Base-by-base conservation (phyloP, 2,329 filamentous ascomycete genomes). In the Aspergillus tubingensis region DNA sequence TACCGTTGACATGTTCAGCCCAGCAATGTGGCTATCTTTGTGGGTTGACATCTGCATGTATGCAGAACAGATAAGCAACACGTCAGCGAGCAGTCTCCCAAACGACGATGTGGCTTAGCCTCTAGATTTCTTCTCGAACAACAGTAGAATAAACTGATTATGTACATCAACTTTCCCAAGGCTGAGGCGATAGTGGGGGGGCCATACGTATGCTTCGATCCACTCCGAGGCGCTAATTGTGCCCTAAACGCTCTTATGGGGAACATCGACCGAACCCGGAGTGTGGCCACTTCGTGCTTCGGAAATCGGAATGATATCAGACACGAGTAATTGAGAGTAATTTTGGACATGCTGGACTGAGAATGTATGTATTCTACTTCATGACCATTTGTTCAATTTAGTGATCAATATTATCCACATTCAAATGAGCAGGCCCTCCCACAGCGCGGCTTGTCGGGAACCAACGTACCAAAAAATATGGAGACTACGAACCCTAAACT, bases 161-260 rank as follows among this genome's bases (percentile, higher is more conserved):
- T 47, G 17, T 13, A 36, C 32, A 47, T 44, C 17, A 23, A 47
- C 10, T 11, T 30, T 21, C 53, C 39, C 43, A 55, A 55, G 39
- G 39, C 51, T 47, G 52, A 55, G 27, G 32, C 17, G 25, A 21
- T 3, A 6, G 39, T 44, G 53, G 53, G 53, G 27, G 27, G 8
- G 19, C n/a, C n/a, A 44, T 55, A 55, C 53, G 53, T 55, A 55
- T 47, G 53, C 53, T 17, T 47, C 6, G 41, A 47, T 55, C 53
- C 53, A 55, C 53, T 55, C n/a, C 19, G 53, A 44, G 39, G 39
- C 39, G 39, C 53, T 55, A 55, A 38, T 27, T 25, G 23, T 44
- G 53, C 53, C 53, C 53, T 47, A 50, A 49, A 50, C 15, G 15
- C 25, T 50, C 47, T 44, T 17, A 17, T 36, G 52, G 52, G 25